Evolutionary conservation across 1,139 yeast genomes (phyloP), one percentile per base, ranked within the genome.

Genomic region (Barnettozyma hawaiiensis): DNA sequence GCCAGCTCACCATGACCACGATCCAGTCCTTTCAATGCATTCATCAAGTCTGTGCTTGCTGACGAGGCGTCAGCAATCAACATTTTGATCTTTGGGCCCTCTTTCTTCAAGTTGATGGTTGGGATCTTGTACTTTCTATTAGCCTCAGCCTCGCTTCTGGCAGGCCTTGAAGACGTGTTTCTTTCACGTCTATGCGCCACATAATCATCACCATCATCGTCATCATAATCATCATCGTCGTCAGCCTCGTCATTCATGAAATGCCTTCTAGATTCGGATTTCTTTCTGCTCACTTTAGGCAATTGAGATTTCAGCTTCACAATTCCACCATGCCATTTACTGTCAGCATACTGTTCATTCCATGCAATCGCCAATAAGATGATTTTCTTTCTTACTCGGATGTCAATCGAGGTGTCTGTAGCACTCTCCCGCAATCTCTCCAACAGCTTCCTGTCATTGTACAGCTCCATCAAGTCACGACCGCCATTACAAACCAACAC

Each of bases 401-500:
- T 60, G 48, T 76, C 73, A 14, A 47, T 51, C 1, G 54, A 35
- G 6, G 57, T 39, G 42, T 58, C 60, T 31, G 53, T 40, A 4
- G 73, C 73, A 52, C 81, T 69, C 8, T 75, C 69, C 36, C 74
- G 73, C 50, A 89, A 68, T 29, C 89, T 74, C 37, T 84, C 90
- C 37, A 82, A 62, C 36, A 90, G 67, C 60, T 78, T 81, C 37
- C 76, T 76, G 61, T 90, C 97, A 46, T 79, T 73, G 52, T 86
- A 89, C 40, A 87, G 58, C 20, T 54, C 59, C 4, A 57, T 53
- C 34, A 65, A 51, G 14, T 64, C 55, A 14, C 58, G 58, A 5
- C 90, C 86, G 3, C 94, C 86, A 61, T 90, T 90, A 46, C 84
- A 75, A 4, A 90, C 81, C 45, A 90, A 65, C 29, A 85, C 70